Evolutionary conservation across 2,329 filamentous ascomycete genomes (phyloP).

Genomic region (Penicillium sp.): DNA sequence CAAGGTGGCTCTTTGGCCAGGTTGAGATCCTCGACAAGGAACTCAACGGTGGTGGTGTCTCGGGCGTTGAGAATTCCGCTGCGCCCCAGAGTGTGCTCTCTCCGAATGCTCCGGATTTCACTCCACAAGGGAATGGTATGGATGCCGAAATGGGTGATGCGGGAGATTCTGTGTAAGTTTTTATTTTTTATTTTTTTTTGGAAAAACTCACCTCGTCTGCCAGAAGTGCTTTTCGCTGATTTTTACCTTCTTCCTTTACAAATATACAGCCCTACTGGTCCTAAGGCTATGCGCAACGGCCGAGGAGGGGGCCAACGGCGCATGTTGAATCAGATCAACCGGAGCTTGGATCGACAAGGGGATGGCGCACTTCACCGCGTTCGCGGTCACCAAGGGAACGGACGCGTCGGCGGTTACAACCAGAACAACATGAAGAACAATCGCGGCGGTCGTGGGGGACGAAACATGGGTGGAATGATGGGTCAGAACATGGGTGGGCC

Average conservation of each 20-base stretch:
- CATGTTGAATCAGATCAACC: constrained; percentile 78
- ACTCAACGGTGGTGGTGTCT: constrained; percentile 46
- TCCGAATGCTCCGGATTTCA: constrained; percentile 9
- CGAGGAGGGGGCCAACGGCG: constrained; percentile 63
- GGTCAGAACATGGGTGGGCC: constrained; percentile 24
- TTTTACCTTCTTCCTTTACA: too few species aligned
- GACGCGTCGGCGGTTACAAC: constrained; percentile 73
- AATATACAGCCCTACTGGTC: constrained; percentile 71
- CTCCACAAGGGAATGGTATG: constrained; percentile 39
- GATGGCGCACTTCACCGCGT: constrained; percentile 78
- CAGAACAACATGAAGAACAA: constrained; percentile 67
- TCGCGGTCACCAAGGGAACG: constrained; percentile 63
- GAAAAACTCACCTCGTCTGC: too few species aligned
- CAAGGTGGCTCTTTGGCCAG: constrained; percentile 89
- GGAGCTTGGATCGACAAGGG: constrained; percentile 69
- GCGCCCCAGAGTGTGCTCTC: constrained; percentile 32
- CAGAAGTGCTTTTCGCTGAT: too few species aligned
- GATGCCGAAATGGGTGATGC: constrained; percentile 69
- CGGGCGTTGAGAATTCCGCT: constrained; percentile 30
- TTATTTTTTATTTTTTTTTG: constrained; percentile 6
- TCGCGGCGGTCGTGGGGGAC: constrained; percentile 43
- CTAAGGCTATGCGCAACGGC: constrained; percentile 85
- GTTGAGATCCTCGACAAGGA: constrained; percentile 62
- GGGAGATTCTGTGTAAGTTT: constrained; percentile 38
- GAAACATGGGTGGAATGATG: constrained; percentile 41